A percentile compares a stretch with the other conserved stretches of the same genome.
Evolutionary conservation across 768 basidiomycete genomes (phyloP).

Genomic region (Tricholoma hemisulphureum): DNA sequence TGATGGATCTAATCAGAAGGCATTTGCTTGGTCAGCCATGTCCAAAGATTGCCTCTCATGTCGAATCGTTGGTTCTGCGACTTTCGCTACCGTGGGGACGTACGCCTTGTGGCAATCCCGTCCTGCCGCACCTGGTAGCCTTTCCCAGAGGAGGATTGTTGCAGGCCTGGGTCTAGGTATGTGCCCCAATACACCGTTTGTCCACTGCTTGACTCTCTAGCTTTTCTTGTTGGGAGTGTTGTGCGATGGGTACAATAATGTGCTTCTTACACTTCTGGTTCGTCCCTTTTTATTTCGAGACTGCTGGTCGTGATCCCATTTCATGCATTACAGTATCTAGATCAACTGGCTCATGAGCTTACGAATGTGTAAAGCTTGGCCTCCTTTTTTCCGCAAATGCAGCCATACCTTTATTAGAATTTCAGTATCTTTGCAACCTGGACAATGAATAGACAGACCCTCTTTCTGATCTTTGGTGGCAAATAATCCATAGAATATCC

Average conservation of each 20-base stretch:
- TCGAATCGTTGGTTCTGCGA: conserved; percentile 63
- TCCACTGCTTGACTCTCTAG: conserved; percentile 14
- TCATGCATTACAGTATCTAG: not conserved
- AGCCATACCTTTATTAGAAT: conserved; percentile 69
- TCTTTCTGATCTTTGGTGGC: conserved; percentile 96
- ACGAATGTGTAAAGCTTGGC: conserved; percentile 67
- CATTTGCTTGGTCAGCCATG: not conserved
- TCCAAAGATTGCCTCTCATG: conserved; percentile 65
- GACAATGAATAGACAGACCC: conserved; percentile 48
- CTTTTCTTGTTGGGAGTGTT: conserved; percentile 37
- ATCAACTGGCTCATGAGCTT: conserved; percentile 25
- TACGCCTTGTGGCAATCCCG: conserved; percentile 71
- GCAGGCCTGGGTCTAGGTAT: conserved; percentile 63
- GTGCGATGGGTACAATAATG: conserved; percentile 38
- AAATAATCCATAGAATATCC: conserved; percentile 89
- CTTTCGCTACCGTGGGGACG: conserved; percentile 59
- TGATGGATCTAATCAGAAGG: not conserved
- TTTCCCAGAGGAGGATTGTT: conserved; percentile 59
- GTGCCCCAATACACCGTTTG: conserved; percentile 12
- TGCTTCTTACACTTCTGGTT: not conserved
- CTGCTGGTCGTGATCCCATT: not conserved
- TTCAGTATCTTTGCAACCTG: conserved; percentile 6
- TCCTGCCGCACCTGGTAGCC: conserved; percentile 57
- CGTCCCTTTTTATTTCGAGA: not conserved
- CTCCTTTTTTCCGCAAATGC: conserved; percentile 95